Conservation (phyloP, 208 protist species). For the Trypanosomatidae sp. region DNA sequence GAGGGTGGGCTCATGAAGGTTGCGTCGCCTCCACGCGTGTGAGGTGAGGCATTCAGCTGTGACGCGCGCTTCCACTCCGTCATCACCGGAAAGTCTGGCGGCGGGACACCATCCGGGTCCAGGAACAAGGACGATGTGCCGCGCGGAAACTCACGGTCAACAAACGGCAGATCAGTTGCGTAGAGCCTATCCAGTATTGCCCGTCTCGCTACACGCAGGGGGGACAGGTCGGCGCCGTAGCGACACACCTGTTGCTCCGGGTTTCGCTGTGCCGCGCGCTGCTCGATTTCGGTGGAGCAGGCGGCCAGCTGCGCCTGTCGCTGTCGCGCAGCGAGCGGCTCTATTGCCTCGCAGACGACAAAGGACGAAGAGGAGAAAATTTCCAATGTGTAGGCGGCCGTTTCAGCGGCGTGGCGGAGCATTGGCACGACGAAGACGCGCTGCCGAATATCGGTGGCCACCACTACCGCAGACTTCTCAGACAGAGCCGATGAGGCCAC, state of each 20-base stretch:
- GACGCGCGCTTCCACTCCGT: conserved; percentile 65
- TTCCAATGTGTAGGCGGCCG: conserved; percentile 58
- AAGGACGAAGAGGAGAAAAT: conserved; percentile 62
- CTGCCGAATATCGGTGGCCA: conserved; percentile 23
- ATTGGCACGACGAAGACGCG: conserved; percentile 58
- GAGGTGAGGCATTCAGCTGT: conserved; percentile 16
- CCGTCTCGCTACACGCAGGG: conserved; percentile 31
- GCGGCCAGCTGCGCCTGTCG: conserved; percentile 34
- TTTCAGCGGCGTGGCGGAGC: conserved; percentile 60
- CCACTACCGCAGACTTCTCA: conserved; percentile 22
- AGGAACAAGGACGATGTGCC: conserved; percentile 77
- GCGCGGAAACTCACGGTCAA: conserved; percentile 83
- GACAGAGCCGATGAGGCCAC: conserved; percentile 38
- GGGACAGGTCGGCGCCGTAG: not conserved
- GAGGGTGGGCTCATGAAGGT: conserved; percentile 46
- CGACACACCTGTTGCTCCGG: conserved; percentile 2
- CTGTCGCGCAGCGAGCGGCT: conserved; percentile 42
- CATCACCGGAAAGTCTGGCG: conserved; percentile 46
- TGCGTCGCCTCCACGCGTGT: conserved; percentile 28
- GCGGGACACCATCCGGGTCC: conserved; percentile 47
- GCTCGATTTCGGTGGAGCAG: conserved; percentile 18
- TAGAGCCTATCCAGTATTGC: conserved; percentile 47
- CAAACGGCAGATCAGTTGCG: conserved; percentile 42
- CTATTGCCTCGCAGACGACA: conserved; percentile 31
- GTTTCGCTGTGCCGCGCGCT: conserved; percentile 14